These are phyloP conservation scores for Peterozyma xylosa DNA, from an alignment of 805 yeast genomes.

Conservation along the genomic window DNA sequence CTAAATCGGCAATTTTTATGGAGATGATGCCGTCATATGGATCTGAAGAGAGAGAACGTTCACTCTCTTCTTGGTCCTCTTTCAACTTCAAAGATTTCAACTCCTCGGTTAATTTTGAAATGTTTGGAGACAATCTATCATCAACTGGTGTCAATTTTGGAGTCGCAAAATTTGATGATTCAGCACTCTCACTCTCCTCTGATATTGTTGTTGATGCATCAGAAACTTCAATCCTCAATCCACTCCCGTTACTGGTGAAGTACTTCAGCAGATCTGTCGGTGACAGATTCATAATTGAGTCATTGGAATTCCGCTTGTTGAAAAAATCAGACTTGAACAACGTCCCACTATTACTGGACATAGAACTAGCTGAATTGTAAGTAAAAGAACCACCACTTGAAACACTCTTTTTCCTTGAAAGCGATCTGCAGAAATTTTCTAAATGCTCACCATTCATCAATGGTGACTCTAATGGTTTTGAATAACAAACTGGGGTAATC, in stretches of 20 bases:
- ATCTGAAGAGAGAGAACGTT: neutral
- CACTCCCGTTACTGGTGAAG: no score
- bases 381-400: no score
- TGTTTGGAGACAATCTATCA: no score
- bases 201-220: slow-evolving; percentile 6
- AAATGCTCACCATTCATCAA: slow-evolving; percentile 19
- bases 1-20: slow-evolving; percentile 88
- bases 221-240: neutral
- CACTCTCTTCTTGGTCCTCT: neutral
- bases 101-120: slow-evolving; percentile 22
- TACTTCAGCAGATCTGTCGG: no score
- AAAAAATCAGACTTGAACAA: no score
- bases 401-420: neutral
- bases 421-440: slow-evolving; percentile 6
- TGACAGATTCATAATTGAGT: no score
- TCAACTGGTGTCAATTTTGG: no score
- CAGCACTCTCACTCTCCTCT: neutral
- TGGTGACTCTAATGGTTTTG: slow-evolving; percentile 43
- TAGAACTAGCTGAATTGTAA: no score
- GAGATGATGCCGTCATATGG: slow-evolving; percentile 43
- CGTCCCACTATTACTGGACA: no score
- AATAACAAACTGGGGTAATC: slow-evolving; percentile 28
- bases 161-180: no score
- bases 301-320: no score
- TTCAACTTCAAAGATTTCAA: slow-evolving; percentile 1